Base-by-base conservation (phyloP, 306 rosid genomes). In the Cucurbita moschata region DNA sequence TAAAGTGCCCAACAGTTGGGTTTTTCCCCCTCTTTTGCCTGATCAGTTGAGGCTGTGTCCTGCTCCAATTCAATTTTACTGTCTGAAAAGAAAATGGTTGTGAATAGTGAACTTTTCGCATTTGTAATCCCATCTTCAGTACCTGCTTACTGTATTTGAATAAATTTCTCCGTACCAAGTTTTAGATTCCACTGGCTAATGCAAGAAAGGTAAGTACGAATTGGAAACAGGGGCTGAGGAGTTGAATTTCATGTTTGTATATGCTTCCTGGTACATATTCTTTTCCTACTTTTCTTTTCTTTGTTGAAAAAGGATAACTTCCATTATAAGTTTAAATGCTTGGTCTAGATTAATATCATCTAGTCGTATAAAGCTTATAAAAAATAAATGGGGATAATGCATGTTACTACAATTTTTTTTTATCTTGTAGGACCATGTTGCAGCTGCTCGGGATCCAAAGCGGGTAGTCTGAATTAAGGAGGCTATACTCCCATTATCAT, bases 371-470 rank as follows among this genome's bases (percentile, higher is more conserved):
- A 62, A 62, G 69, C 43, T 11, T 59, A 26, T 58, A 6, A 55
- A 18, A 54, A n/a, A 54, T 21, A 54, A 11, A 30, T 30, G 35
- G 40, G 64, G 40, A 39, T 26, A 7, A 18, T 16, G 35, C 18
- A 66, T 43, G 16, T 2, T 66, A 62, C 42, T 62, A 4, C 13
- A 12, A 0, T 39, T 61, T 38, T 37, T 13, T 61, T n/a, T 8
- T 14, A 9, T 68, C 19, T 68, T 89, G 81, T 74, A 95, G 99
- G 99, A 91, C 77, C 99, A 95, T 80, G 39, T 95, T 81, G 65
- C 91, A 53, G 86, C 99, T 10, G 73, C 92, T 72, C 99, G 96
- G 19, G 99, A 91, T 79, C 82, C 92, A 40, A 94, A 87, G 91
- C 86, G 87, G 77, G 82, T 90, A 82, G 75, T 81, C 71, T 89